Base-by-base conservation (phyloP, 108 stramenopile species). In the Conticribra guillardii region DNA sequence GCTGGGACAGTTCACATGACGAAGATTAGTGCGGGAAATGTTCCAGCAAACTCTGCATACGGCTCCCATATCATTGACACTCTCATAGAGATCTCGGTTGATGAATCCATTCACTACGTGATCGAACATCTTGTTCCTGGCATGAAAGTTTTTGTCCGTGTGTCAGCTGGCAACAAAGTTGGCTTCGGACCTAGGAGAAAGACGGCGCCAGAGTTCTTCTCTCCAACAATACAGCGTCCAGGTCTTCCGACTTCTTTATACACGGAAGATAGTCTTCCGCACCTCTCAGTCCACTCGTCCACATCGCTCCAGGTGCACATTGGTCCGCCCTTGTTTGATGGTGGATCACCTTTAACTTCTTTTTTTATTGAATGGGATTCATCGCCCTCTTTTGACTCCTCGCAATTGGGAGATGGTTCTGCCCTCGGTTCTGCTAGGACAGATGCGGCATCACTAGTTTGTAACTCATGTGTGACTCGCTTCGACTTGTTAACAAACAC, bases 301-400 rank as follows among this genome's bases (percentile, higher is more conserved):
- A 68, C 74, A 24, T 57, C 81, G n/a, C 73, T 93, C 8, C 5
- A 64, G 37, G 91, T 93, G 4, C 57, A 66, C 34, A 82, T 93
- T 33, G 87, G 83, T 9, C 63, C 86, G 26, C 87, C 92, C 2
- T 56, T 62, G 0, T 87, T 84, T 66, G 85, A 90, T 45, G 92
- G 94, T 2, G 94, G 94, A 29, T 81, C 79, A 55, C 73, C 84
- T 1, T 51, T 95, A 27, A 86, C 80, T 34, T 61, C 82, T 47
- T 93, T 87, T 76, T 74, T 84, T 33, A 79, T 95, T 45, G 90
- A 95, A 64, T 95, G 94, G 94, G 93, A 95, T 54, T 33, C 78
- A 26, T 67, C 70, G 24, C 70, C 74, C 23, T 54, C 69, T 4
- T 86, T 86, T 60, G 56, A 58, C 53, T 74, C 74, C 17, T 75